Conservation (phyloP, 73 alveolate genomes). For the Diophrys sp. region DNA sequence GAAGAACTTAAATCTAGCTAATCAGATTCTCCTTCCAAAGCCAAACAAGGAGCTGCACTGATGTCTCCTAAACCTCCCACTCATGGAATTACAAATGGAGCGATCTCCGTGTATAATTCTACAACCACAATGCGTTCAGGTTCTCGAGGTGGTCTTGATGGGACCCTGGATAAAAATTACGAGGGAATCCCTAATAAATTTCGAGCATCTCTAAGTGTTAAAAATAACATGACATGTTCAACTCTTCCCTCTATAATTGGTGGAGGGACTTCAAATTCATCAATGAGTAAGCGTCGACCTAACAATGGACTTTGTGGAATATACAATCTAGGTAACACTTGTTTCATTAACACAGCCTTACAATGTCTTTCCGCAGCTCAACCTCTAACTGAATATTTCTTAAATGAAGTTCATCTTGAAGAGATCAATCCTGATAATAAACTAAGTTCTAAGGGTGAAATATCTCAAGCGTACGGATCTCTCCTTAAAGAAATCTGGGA, state of each 20-base stretch:
- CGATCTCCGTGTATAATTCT: not conserved
- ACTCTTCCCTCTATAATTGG: not conserved
- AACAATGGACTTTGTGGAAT: constrained; percentile 78
- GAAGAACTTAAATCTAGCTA: not conserved
- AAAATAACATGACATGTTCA: too few relatives aligned
- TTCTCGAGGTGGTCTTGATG: not conserved
- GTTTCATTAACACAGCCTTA: constrained; percentile 91
- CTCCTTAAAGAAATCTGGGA: constrained; percentile 54
- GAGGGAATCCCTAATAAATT: constrained; percentile 31
- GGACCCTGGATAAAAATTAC: not conserved
- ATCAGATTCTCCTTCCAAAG: not conserved
- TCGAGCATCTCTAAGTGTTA: too few relatives aligned
- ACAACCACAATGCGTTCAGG: not conserved
- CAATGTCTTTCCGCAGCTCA: constrained; percentile 86
- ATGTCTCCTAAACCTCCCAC: too few relatives aligned
- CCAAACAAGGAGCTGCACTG: too few relatives aligned
- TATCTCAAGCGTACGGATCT: constrained; percentile 5
- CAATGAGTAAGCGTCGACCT: not conserved
- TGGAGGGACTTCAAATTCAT: not conserved
- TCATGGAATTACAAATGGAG: too few relatives aligned
- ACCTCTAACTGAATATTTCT: constrained; percentile 86
- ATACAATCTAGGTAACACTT: constrained; percentile 91
- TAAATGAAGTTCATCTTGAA: constrained; percentile 45
- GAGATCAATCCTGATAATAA: constrained; percentile 66
- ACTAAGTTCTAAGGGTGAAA: constrained; percentile 72